Conservation (phyloP, 306 rosid species). For the Herpetospermum pedunculosum region DNA sequence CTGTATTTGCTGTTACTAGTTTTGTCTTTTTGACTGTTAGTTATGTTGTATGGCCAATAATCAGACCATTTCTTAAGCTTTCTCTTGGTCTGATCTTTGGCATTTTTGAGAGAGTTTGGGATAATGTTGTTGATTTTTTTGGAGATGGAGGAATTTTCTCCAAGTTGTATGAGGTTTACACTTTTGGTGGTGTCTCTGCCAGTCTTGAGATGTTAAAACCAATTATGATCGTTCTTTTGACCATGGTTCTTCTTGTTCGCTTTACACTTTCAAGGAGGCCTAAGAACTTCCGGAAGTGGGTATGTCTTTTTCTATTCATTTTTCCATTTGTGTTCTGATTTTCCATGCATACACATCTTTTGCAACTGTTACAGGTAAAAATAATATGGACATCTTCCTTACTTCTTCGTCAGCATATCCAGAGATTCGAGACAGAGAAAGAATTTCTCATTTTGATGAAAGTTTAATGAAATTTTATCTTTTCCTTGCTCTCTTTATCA, state of each 20-base stretch:
- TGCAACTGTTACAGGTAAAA: slow-evolving; percentile 3
- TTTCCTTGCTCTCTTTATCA: slow-evolving; percentile 17
- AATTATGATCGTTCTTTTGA: slow-evolving; percentile 52
- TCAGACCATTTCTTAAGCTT: slow-evolving; percentile 58
- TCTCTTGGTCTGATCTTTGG: slow-evolving; percentile 41
- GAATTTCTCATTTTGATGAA: background rate
- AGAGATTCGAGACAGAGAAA: background rate
- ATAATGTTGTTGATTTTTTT: slow-evolving; percentile 44
- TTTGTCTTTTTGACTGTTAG: slow-evolving; percentile 42
- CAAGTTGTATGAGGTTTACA: slow-evolving; percentile 48
- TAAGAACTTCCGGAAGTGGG: slow-evolving; percentile 98
- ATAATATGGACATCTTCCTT: background rate
- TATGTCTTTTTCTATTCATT: slow-evolving; percentile 22
- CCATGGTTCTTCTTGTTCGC: slow-evolving; percentile 90
- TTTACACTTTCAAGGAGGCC: slow-evolving; percentile 97
- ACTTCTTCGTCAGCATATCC: background rate
- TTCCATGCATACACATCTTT: slow-evolving; percentile 13
- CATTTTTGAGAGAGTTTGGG: slow-evolving; percentile 65
- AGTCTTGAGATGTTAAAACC: slow-evolving; percentile 50
- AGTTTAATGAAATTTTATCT: background rate
- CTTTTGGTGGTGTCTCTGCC: slow-evolving; percentile 64
- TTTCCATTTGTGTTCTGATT: slow-evolving; percentile 9
- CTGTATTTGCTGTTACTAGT: slow-evolving; percentile 69
- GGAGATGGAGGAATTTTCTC: slow-evolving; percentile 55
- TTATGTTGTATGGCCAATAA: slow-evolving; percentile 70